phyloP scores from a whole-genome alignment of 2,329 filamentous ascomycete species.

The Arthrobotrys entomopaga region DNA sequence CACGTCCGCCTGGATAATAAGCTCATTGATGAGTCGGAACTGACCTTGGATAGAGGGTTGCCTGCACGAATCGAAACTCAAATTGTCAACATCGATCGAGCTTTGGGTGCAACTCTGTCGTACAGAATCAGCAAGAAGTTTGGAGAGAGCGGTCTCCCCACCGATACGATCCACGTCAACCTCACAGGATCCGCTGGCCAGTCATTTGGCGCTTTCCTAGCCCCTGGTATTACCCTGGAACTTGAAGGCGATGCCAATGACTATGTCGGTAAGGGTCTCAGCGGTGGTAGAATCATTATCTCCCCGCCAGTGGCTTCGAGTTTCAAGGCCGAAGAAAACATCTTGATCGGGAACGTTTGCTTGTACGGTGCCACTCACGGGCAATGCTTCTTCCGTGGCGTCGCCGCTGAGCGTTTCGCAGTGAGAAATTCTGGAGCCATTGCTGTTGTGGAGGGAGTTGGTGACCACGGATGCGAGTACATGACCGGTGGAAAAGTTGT shows the following conservation, averaged over 20 bases:
- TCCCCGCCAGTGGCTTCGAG: slow-evolving; percentile 90
- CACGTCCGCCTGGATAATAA: slow-evolving; percentile 96
- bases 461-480: slow-evolving; percentile 97
- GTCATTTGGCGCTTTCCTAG: slow-evolving; percentile 93
- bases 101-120: slow-evolving; percentile 89
- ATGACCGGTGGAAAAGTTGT: slow-evolving; percentile 96
- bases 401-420: slow-evolving; percentile 94
- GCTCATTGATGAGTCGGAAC: slow-evolving; percentile 92
- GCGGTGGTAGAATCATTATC: slow-evolving; percentile 89
- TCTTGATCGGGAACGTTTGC: slow-evolving; percentile 92
- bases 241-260: slow-evolving; percentile 96
- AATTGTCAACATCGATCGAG: slow-evolving; percentile 94
- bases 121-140: slow-evolving; percentile 96
- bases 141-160: slow-evolving; percentile 85
- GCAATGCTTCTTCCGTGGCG: slow-evolving; percentile 95
- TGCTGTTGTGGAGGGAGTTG: slow-evolving; percentile 94
- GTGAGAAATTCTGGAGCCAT: slow-evolving; percentile 96
- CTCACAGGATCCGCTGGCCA: slow-evolving; percentile 96
- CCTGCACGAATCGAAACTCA: slow-evolving; percentile 95
- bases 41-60: slow-evolving; percentile 92
- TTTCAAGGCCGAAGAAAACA: slow-evolving; percentile 96
- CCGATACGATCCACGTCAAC: slow-evolving; percentile 94
- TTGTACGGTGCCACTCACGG: slow-evolving; percentile 92
- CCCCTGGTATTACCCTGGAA: slow-evolving; percentile 91
- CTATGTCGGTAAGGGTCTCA: slow-evolving; percentile 95